phyloP scores from a whole-genome alignment of 805 yeast genomes.

The Monosporozyma unispora region DNA sequence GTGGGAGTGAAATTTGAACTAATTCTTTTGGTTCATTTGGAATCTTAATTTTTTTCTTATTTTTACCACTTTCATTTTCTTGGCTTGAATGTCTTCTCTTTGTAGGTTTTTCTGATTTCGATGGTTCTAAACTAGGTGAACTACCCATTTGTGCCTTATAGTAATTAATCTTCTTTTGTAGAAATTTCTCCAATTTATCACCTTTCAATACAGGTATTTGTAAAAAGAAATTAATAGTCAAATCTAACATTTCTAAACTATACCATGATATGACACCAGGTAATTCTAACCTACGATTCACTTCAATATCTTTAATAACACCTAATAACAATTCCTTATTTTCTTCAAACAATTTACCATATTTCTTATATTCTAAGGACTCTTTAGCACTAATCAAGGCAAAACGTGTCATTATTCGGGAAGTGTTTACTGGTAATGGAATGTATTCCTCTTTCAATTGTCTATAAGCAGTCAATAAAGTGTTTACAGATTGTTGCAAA shows the following conservation, averaged over 20 bases:
- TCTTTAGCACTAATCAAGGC: slow-evolving; percentile 63
- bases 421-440: slow-evolving; percentile 56
- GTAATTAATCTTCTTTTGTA: slow-evolving; percentile 21
- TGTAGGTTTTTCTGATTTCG: not conserved
- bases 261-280: slow-evolving; percentile 56
- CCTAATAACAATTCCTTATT: slow-evolving; percentile 48
- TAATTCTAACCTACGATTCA: slow-evolving; percentile 42
- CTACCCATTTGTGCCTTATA: slow-evolving; percentile 24
- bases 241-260: slow-evolving; percentile 48
- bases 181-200: slow-evolving; percentile 24
- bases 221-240: slow-evolving; percentile 51
- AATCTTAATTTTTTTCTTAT: not conserved
- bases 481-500: slow-evolving; percentile 58
- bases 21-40: not conserved
- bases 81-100: not conserved
- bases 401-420: slow-evolving; percentile 55
- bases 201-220: slow-evolving; percentile 37
- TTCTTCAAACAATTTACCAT: slow-evolving; percentile 71
- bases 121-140: slow-evolving; percentile 3
- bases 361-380: slow-evolving; percentile 71
- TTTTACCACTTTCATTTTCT: not conserved
- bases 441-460: slow-evolving; percentile 37
- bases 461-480: slow-evolving; percentile 46
- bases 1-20: not conserved
- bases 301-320: slow-evolving; percentile 41